Base-by-base conservation (phyloP, 306 rosid genomes). In the Cucumis melo region DNA sequence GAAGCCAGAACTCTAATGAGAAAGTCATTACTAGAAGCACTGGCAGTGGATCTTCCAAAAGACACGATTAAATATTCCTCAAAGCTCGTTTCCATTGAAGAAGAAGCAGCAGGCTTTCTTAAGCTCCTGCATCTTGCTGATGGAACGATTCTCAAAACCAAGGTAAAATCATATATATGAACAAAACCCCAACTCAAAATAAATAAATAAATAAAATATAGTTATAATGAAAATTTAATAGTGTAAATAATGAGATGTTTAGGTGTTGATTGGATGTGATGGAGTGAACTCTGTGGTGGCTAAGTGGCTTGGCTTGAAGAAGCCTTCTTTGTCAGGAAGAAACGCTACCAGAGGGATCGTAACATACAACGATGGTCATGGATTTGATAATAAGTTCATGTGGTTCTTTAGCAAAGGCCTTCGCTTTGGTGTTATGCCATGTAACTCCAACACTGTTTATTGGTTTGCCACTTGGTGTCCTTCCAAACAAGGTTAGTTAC, bases 101-200 rank as follows among this genome's bases (percentile, higher is more conserved):
- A 89, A 80, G 86, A 91, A 34, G 86, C 87, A 80, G 78, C 71
- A 17, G 87, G 83, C 39, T 78, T 75, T 42, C 78, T 51, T 20
- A 91, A 89, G 80, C 72, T 85, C 13, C 4, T 86, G 15, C 92
- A 89, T 75, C 91, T 91, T 66, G 79, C 79, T 55, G 90, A 91
- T 86, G 92, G 91, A 78, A 81, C 88, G 5, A 48, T 73, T 55
- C 73, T 89, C 48, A 81, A 83, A 81, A 83, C 91, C 38, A 86
- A 87, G 92, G 92, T 75, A 13, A 59, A 59, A 7, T 34, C 8
- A 46, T 32, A 46, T 32, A 46, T 46, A 12, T 46, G 16, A 5
- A 46, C 53, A 46, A 42, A 3, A 32, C 3, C 36, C 36, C 36
- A 32, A 32, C 36, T 32, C 36, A 2, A 32, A 32, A 32, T 32